phyloP scores from a whole-genome alignment of 2,329 filamentous ascomycete species.

The Thelonectria olida region DNA sequence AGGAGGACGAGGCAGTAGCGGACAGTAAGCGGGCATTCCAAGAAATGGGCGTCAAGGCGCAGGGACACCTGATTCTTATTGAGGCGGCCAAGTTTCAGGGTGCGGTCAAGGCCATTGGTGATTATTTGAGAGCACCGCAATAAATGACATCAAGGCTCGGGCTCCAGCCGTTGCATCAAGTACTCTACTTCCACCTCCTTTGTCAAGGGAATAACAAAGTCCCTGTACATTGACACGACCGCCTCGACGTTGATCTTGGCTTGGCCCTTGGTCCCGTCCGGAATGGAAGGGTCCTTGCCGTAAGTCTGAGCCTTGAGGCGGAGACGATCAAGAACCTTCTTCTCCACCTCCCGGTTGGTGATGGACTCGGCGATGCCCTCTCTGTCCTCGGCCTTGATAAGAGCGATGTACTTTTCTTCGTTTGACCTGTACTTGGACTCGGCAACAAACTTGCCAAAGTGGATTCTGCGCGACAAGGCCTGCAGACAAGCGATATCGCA shows the following conservation, averaged over 20 bases:
- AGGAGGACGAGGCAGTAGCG: constrained; percentile 80
- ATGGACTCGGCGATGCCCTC: constrained; percentile 88
- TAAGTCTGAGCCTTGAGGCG: constrained; percentile 92
- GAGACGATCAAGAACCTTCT: constrained; percentile 88
- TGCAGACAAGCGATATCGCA: constrained; percentile 92
- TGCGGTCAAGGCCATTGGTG: constrained; percentile 78
- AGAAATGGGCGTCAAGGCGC: constrained; percentile 86
- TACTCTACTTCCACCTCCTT: constrained; percentile 99
- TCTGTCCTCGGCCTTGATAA: constrained; percentile 85
- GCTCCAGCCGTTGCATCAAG: constrained; percentile 86
- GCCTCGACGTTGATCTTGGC: constrained; percentile 93
- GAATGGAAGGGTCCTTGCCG: constrained; percentile 83
- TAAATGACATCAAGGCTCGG: constrained; percentile 43
- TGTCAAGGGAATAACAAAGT: constrained; percentile 96
- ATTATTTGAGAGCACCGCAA: constrained; percentile 72
- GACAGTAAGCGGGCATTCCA: constrained; percentile 96
- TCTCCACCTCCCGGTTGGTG: constrained; percentile 88
- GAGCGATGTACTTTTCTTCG: constrained; percentile 77
- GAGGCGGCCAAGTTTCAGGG: constrained; percentile 79
- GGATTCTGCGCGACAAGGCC: constrained; percentile 87
- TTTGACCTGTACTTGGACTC: constrained; percentile 94
- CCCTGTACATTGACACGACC: constrained; percentile 88
- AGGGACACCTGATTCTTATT: constrained; percentile 86
- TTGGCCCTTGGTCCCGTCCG: constrained; percentile 60
- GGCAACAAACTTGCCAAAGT: constrained; percentile 98